Evolutionary conservation across 1,284 basidiomycete species (phyloP).

Genomic region (Heliocybe sulcata): DNA sequence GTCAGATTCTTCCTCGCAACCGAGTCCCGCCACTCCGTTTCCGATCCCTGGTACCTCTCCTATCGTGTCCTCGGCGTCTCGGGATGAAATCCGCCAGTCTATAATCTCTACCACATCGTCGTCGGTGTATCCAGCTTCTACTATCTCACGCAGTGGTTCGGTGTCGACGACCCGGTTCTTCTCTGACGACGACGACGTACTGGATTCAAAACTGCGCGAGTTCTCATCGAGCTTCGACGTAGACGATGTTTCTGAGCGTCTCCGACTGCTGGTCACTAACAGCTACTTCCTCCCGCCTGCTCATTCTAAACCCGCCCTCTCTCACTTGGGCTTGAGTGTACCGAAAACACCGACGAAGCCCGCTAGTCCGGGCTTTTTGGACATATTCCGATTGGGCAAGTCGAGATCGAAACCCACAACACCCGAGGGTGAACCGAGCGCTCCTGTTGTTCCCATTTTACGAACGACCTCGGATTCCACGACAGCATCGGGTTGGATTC

Average conservation of each 20-base stretch:
- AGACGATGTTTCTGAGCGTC: constrained; percentile 77
- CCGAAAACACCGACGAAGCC: constrained; percentile 29
- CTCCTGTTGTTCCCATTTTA: constrained; percentile 35
- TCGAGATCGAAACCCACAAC: constrained; percentile 55
- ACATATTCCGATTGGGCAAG: constrained; percentile 61
- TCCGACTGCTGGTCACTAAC: constrained; percentile 74
- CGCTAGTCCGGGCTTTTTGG: constrained; percentile 53
- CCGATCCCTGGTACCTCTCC: constrained; percentile 18
- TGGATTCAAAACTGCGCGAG: constrained; percentile 33
- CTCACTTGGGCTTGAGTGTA: constrained; percentile 37
- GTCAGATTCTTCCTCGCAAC: constrained; percentile 26
- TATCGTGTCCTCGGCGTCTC: constrained; percentile 13
- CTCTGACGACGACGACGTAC: constrained; percentile 32
- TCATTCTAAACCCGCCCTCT: constrained; percentile 66
- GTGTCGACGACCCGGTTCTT: constrained; percentile 50
- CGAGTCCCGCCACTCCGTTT: constrained; percentile 26
- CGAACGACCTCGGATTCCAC: constrained; percentile 59
- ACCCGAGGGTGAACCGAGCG: constrained; percentile 28
- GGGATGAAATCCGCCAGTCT: constrained; percentile 36
- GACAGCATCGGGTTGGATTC: constrained; percentile 29
- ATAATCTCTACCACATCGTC: constrained; percentile 55
- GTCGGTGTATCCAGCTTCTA: constrained; percentile 69
- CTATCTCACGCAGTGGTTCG: constrained; percentile 45
- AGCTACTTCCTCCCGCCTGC: constrained; percentile 81
- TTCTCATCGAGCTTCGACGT: constrained; percentile 39